Evolutionary conservation across 2,329 filamentous ascomycete species (phyloP).

Genomic region (Sphaerulina populicola): DNA sequence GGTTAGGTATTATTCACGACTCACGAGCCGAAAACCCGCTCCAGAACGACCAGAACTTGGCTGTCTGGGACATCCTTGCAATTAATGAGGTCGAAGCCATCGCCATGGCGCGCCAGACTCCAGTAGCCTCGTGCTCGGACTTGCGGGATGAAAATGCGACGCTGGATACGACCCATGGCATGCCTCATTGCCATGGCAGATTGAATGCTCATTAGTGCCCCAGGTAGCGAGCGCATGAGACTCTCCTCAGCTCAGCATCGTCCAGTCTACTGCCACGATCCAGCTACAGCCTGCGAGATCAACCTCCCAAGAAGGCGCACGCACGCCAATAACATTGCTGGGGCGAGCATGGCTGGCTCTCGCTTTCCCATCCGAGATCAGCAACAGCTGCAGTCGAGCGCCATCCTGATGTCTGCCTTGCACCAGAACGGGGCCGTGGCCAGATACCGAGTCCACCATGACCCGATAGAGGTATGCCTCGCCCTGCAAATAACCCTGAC

Average conservation of each 20-base stretch:
- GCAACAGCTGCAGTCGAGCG: conserved; percentile 15
- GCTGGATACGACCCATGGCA: too few species aligned
- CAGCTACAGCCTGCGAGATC: conserved; percentile 32
- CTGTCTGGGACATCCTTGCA: conserved; percentile 5
- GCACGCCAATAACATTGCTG: conserved; percentile 32
- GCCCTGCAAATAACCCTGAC: conserved; percentile 19
- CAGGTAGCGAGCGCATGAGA: too few species aligned
- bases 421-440: conserved; percentile 18
- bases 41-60: neutral
- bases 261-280: conserved; percentile 40
- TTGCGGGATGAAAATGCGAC: neutral
- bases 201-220: neutral
- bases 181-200: too few species aligned
- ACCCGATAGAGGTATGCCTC: conserved; percentile 23
- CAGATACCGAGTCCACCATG: conserved; percentile 16
- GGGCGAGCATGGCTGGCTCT: conserved; percentile 17
- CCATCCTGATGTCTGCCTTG: conserved; percentile 14
- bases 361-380: conserved; percentile 19
- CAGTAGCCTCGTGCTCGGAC: neutral
- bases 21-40: neutral
- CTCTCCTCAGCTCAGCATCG: conserved; percentile 8
- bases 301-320: conserved; percentile 38
- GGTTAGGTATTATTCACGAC: too few species aligned
- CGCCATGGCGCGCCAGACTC: too few species aligned
- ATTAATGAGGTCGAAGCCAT: too few species aligned